phyloP scores from a whole-genome alignment of 768 basidiomycete species.

The Lactarius akahatsu region DNA sequence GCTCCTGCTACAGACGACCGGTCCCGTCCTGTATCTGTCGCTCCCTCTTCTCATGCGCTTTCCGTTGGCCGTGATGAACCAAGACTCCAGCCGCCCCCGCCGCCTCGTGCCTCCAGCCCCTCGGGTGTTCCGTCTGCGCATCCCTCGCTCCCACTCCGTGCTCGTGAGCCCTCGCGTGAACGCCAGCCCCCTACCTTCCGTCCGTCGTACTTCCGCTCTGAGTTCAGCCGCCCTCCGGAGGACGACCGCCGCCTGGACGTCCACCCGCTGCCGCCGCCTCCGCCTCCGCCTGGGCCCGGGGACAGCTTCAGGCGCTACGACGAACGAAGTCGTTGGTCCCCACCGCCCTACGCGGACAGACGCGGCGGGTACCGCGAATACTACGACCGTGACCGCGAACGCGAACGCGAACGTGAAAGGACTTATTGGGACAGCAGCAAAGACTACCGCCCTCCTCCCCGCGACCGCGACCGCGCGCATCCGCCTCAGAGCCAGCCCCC shows the following conservation, averaged over 20 bases:
- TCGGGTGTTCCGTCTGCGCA: constrained; percentile 14
- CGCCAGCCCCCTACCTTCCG: constrained; percentile 10
- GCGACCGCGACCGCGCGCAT: constrained; percentile 10
- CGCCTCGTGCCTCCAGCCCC: constrained; percentile 9
- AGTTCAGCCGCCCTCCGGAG: constrained; percentile 27
- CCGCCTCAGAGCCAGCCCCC: neutral
- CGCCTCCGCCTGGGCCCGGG: neutral
- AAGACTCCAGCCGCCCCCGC: constrained; percentile 11
- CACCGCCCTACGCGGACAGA: constrained; percentile 13
- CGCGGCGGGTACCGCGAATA: constrained; percentile 20
- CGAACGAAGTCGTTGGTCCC: constrained; percentile 22
- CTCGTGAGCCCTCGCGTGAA: constrained; percentile 26
- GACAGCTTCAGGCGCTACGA: constrained; percentile 21
- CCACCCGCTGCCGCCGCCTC: constrained; percentile 1
- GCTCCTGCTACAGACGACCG: constrained; percentile 8
- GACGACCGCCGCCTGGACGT: constrained; percentile 24
- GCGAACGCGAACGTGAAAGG: neutral
- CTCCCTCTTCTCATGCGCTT: constrained; percentile 14
- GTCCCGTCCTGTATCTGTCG: constrained; percentile 13
- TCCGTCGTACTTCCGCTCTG: constrained; percentile 29
- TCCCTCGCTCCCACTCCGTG: constrained; percentile 11
- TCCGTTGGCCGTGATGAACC: constrained; percentile 18
- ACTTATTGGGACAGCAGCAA: constrained; percentile 13
- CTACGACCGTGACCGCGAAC: constrained; percentile 23
- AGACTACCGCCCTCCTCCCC: constrained; percentile 7